Percentiles rank a stretch among this genome's conserved stretches.
These are phyloP conservation scores for Lachancea cidri DNA, from an alignment of 805 yeast species.

Conservation along the genomic window DNA sequence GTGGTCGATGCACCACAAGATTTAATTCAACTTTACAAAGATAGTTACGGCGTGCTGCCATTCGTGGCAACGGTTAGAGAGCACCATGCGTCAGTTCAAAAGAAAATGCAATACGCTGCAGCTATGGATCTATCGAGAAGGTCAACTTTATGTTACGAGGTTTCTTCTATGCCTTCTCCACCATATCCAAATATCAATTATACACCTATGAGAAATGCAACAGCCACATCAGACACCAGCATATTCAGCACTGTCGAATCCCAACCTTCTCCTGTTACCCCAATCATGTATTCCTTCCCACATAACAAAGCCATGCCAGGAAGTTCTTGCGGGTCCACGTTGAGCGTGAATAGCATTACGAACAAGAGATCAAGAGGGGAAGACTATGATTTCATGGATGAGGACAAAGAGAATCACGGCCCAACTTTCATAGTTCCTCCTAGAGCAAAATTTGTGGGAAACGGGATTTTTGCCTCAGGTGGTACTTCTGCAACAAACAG, in stretches of 20 bases:
- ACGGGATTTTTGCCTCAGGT: conserved; percentile 27
- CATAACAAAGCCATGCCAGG: conserved; percentile 20
- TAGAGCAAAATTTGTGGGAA: conserved; percentile 25
- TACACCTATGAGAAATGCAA: conserved; percentile 31
- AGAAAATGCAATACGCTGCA: conserved; percentile 24
- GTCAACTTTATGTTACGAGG: conserved; percentile 17
- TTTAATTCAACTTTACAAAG: conserved; percentile 22
- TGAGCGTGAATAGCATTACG: conserved; percentile 27
- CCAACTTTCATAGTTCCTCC: conserved; percentile 25
- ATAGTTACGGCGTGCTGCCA: conserved; percentile 18
- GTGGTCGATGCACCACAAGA: conserved; percentile 22
- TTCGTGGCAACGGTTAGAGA: conserved; percentile 22
- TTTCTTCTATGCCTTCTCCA: conserved; percentile 27
- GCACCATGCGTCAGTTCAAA: conserved; percentile 19
- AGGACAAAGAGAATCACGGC: conserved; percentile 24
- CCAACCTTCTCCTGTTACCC: conserved; percentile 32
- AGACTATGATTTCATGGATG: conserved; percentile 11
- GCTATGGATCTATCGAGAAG: conserved; percentile 23
- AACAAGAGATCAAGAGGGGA: conserved; percentile 9
- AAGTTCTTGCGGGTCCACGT: conserved; percentile 25
- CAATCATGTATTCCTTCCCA: conserved; percentile 28
- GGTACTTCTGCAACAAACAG: conserved; percentile 22
- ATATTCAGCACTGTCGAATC: conserved; percentile 22
- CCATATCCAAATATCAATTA: conserved; percentile 25
- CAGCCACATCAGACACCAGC: conserved; percentile 30